Percentiles rank a stretch among this genome's conserved stretches.
Evolutionary conservation across 2,329 filamentous ascomycete genomes (phyloP).

Genomic region (Aspergillus jensenii): DNA sequence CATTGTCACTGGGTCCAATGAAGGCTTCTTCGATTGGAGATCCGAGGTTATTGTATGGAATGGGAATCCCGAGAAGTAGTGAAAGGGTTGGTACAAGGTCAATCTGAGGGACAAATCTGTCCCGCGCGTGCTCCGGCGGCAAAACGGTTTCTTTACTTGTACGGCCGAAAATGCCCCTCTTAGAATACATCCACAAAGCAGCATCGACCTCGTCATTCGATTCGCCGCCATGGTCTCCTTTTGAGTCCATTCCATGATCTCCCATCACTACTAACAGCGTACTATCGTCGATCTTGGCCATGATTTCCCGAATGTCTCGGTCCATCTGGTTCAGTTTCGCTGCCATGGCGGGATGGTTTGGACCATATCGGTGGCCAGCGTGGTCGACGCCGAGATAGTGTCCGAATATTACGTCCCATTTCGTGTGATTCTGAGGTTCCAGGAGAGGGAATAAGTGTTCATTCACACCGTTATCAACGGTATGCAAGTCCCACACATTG

Average conservation of each 20-base stretch:
- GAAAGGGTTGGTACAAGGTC: slow-evolving; percentile 92
- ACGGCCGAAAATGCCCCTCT: slow-evolving; percentile 78
- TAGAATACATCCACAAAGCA: slow-evolving; percentile 98
- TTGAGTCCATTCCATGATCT: slow-evolving; percentile 97
- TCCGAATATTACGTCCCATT: slow-evolving; percentile 94
- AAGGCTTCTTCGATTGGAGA: slow-evolving; percentile 94
- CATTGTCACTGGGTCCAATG: slow-evolving; percentile 64
- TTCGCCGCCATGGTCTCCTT: slow-evolving; percentile 97
- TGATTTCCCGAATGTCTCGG: slow-evolving; percentile 69
- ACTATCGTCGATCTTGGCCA: slow-evolving; percentile 72
- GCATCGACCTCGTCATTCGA: slow-evolving; percentile 95
- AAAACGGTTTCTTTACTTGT: slow-evolving; percentile 59
- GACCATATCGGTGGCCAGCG: slow-evolving; percentile 93
- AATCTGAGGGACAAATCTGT: slow-evolving; percentile 75
- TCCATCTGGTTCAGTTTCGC: slow-evolving; percentile 93
- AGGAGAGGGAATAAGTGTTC: slow-evolving; percentile 82
- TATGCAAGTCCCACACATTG: slow-evolving; percentile 97
- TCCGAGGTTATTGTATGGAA: slow-evolving; percentile 95
- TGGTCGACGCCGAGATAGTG: slow-evolving; percentile 96
- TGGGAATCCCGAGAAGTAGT: slow-evolving; percentile 82
- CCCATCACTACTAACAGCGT: slow-evolving; percentile 95
- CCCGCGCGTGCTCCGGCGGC: slow-evolving; percentile 69
- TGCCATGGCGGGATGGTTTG: slow-evolving; percentile 87
- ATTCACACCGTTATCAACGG: slow-evolving; percentile 90
- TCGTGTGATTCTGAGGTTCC: slow-evolving; percentile 59